Conservation (phyloP, 495 filamentous ascomycete species). For the Immersiella caudata region DNA sequence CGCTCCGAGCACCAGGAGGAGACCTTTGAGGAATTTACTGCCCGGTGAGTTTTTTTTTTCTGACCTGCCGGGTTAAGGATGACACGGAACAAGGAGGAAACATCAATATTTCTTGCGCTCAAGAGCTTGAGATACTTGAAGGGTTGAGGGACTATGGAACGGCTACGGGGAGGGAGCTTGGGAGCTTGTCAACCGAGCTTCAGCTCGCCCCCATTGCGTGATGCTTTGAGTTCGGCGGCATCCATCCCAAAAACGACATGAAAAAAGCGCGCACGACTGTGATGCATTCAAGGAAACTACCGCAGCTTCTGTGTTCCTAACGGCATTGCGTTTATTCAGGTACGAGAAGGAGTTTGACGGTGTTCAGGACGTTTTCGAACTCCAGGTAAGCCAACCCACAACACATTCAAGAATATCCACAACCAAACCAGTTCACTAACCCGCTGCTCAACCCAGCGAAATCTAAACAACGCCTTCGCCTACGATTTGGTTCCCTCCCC, state of each 20-base stretch:
- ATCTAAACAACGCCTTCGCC: slow-evolving; percentile 99
- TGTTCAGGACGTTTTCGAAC: slow-evolving; percentile 99
- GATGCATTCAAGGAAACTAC: not conserved
- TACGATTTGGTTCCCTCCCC: slow-evolving; percentile 98
- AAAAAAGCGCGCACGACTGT: not conserved
- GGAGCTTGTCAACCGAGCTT: slow-evolving; percentile 19
- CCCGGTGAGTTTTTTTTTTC: slow-evolving; percentile 69
- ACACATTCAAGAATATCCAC: not conserved
- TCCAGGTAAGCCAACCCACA: slow-evolving; percentile 71
- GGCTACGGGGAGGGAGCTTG: not conserved
- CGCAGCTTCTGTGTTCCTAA: slow-evolving; percentile 35
- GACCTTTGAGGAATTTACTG: slow-evolving; percentile 98
- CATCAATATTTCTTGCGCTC: not conserved
- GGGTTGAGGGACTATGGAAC: not conserved
- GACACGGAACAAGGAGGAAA: not conserved
- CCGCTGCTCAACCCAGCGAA: slow-evolving; percentile 64
- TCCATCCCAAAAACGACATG: not conserved
- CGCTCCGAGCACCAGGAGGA: slow-evolving; percentile 73
- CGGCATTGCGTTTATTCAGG: slow-evolving; percentile 51
- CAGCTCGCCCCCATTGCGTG: slow-evolving; percentile 26
- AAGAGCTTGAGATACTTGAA: not conserved
- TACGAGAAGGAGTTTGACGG: slow-evolving; percentile 99
- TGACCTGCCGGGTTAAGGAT: slow-evolving; percentile 4
- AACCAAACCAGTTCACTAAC: slow-evolving; percentile 17
- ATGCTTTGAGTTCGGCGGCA: slow-evolving; percentile 10